A percentile compares a stretch with the other conserved stretches of the same genome.
phyloP scores from a whole-genome alignment of 2,329 filamentous ascomycete genomes.

The Aspergillus neotritici region DNA sequence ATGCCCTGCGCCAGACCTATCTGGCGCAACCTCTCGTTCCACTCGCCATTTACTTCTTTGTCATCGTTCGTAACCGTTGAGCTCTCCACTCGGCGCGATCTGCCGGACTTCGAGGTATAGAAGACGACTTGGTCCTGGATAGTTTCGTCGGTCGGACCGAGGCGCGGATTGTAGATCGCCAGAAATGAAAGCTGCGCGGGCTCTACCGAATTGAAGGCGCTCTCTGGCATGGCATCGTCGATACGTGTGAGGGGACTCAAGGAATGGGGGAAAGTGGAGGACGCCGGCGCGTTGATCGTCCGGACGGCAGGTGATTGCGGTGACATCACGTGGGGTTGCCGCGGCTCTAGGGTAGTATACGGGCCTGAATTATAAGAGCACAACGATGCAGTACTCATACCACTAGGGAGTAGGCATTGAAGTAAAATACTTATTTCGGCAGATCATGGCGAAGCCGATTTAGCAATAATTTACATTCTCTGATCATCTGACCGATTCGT shows the following conservation, averaged over 20 bases:
- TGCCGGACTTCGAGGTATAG: conserved; percentile 60
- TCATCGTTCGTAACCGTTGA: conserved; percentile 17
- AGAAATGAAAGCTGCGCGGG: conserved; percentile 87
- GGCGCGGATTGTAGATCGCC: conserved; percentile 87
- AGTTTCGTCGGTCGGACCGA: conserved; percentile 67
- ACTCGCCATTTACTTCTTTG: conserved; percentile 53
- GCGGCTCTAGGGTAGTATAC: too few species aligned
- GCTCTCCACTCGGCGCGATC: conserved; percentile 20
- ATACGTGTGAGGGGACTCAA: conserved; percentile 9
- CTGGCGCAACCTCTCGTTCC: conserved; percentile 82
- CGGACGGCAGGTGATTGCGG: conserved; percentile 16
- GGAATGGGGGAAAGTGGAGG: conserved; percentile 4
- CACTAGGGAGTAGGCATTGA: too few species aligned
- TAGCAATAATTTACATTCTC: too few species aligned
- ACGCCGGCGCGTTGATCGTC: conserved; percentile 8
- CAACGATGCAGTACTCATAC: too few species aligned
- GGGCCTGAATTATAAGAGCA: too few species aligned
- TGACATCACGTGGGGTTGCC: conserved; percentile 30
- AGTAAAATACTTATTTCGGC: too few species aligned
- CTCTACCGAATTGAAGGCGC: conserved; percentile 42
- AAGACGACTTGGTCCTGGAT: conserved; percentile 83
- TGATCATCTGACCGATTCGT: neutral
- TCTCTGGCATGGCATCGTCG: conserved; percentile 36
- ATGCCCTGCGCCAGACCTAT: conserved; percentile 96
- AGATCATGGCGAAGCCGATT: too few species aligned